Evolutionary conservation across 2,329 filamentous ascomycete species (phyloP), one percentile per base, ranked within the genome.

Genomic region (Cyphellophora europaea): DNA sequence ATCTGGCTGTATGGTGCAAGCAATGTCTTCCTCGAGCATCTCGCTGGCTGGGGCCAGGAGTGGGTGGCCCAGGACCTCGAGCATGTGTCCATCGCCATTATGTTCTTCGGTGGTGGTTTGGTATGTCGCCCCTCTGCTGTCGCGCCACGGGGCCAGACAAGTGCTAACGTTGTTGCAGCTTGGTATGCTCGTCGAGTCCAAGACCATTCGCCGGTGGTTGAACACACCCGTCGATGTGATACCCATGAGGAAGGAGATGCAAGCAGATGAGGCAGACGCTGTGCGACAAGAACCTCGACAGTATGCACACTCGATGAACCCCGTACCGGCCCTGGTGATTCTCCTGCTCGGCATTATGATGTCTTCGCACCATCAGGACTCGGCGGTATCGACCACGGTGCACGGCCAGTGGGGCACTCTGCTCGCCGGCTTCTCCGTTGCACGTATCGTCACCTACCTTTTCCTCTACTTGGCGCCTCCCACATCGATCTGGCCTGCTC

Each of bases 371-470:
- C 84, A 89, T 40, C 88, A 94, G 56, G 57, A 67, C 17, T 83
- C 77, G 40, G 85, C 86, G 79, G 71, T 87, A 30, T 89, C 86
- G 6, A 84, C 78, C 47, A 94, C 91, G 84, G 74, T 96, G 32
- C 89, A 96, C 62, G 80, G 80, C 53, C 88, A 95, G 59, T 96
- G 89, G 89, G 89, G 89, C 16, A 78, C 77, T 51, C 71, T 96
- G 47, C 71, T 96, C 35, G 72, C 84, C 30, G 86, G 80, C 16
- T 88, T 86, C 36, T 80, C 87, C 0, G 69, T 93, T 38, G 79
- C 86, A 15, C 77, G 89, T 30, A 77, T 70, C 2, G 62, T 84
- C 37, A 93, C 87, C 5, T 96, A 95, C 55, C 58, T 91, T 4
- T 61, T 88, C 27, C 61, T 85, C 39, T 96, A 82, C 57, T 63